Evolutionary conservation across 1,284 basidiomycete species (phyloP).

Genomic region (Papiliotrema fonsecae): DNA sequence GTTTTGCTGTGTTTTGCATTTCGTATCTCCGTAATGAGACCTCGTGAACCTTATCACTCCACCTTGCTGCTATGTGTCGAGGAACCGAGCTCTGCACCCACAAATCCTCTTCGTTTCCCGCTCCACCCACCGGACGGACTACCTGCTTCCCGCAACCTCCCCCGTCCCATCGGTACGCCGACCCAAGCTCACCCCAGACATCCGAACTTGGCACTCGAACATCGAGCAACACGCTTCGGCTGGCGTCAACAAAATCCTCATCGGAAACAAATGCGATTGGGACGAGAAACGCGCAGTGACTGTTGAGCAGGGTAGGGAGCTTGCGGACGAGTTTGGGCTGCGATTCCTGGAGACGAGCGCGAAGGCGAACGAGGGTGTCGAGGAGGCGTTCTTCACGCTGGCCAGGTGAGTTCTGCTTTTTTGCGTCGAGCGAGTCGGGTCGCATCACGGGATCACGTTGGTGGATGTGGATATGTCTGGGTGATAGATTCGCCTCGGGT

Average conservation of each 20-base stretch:
- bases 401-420: constrained; percentile 63
- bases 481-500: no score
- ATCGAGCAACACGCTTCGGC: constrained; percentile 99
- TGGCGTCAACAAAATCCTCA: constrained; percentile 97
- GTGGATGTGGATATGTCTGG: no score
- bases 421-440: no score
- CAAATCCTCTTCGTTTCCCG: not conserved
- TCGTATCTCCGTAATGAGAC: no score
- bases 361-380: constrained; percentile 95
- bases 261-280: constrained; percentile 99
- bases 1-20: constrained; percentile 43
- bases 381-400: constrained; percentile 97
- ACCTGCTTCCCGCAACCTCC: no score
- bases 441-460: no score
- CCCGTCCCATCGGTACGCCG: not conserved
- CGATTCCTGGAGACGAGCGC: constrained; percentile 98
- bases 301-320: constrained; percentile 60
- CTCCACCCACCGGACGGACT: constrained; percentile 9
- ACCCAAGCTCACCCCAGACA: constrained; percentile 60
- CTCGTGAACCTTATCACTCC: not conserved
- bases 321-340: constrained; percentile 80
- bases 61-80: not conserved
- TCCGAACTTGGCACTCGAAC: constrained; percentile 97
- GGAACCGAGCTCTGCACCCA: not conserved
- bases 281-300: constrained; percentile 91